Conservation (phyloP, 192 early-diverging fungal genomes). For the Mortierella antarctica region DNA sequence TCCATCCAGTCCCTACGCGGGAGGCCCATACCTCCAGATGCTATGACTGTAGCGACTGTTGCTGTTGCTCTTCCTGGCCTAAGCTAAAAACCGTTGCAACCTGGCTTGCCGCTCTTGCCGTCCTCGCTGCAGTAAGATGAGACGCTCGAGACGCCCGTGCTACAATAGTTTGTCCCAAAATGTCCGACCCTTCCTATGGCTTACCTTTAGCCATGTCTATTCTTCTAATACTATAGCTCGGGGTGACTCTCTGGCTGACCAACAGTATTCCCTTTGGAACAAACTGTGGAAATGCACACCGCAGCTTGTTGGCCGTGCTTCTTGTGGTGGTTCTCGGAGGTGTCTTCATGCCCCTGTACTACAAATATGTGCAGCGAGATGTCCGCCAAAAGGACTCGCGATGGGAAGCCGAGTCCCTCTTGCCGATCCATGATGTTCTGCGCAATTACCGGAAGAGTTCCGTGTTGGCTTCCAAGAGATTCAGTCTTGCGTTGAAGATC, state of each 20-base stretch:
- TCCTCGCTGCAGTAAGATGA: conserved; percentile 18
- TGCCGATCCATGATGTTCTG: not conserved
- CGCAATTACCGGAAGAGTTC: conserved; percentile 6
- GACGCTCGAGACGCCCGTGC: no score
- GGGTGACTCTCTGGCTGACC: conserved; percentile 13
- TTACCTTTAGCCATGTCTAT: not conserved
- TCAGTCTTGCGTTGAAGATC: conserved; percentile 2
- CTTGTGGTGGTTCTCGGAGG: conserved; percentile 13
- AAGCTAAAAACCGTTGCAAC: not conserved
- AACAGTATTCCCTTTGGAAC: conserved; percentile 14
- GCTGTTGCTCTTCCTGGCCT: not conserved
- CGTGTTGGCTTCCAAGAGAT: conserved; percentile 17
- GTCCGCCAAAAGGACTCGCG: conserved; percentile 6
- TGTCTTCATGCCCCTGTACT: conserved; percentile 15
- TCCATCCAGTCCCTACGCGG: no score
- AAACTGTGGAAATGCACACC: conserved; percentile 36
- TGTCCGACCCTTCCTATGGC: not conserved
- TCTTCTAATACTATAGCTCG: conserved; percentile 6
- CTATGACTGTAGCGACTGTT: not conserved
- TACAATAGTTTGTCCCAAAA: no score
- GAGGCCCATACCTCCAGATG: no score
- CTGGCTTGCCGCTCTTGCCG: not conserved
- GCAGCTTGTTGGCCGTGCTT: conserved; percentile 8
- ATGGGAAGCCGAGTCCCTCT: not conserved
- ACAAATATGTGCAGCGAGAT: conserved; percentile 19